These are phyloP conservation scores for Sabuloglossum arenarium DNA, from an alignment of 495 filamentous ascomycete genomes.

Conservation along the genomic window DNA sequence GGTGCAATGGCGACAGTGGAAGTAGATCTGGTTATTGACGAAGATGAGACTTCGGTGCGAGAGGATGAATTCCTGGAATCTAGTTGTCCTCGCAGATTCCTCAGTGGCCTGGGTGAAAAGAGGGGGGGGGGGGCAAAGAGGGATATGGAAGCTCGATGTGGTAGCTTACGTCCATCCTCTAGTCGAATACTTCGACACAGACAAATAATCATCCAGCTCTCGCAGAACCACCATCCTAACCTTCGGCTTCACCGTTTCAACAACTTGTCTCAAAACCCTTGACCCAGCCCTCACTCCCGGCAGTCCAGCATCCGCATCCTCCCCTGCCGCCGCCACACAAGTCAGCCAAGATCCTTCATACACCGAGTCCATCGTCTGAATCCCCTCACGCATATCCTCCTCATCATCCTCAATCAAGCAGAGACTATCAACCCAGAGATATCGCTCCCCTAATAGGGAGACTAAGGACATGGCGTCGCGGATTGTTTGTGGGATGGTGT, in stretches of 20 bases:
- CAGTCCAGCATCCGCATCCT: background rate
- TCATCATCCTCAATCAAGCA: slow-evolving; percentile 14
- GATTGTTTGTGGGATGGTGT: background rate
- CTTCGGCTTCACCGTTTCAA: background rate
- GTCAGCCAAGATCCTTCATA: slow-evolving; percentile 8
- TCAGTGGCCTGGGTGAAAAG: too few relatives aligned
- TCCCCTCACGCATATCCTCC: slow-evolving; percentile 8
- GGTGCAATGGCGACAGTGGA: background rate
- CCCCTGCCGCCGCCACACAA: slow-evolving; percentile 5
- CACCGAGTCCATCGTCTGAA: slow-evolving; percentile 10
- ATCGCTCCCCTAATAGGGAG: slow-evolving; percentile 8
- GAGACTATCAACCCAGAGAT: slow-evolving; percentile 16
- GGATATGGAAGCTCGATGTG: too few relatives aligned
- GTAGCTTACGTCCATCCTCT: background rate
- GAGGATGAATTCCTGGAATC: background rate
- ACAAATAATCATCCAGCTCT: background rate
- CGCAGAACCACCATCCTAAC: background rate
- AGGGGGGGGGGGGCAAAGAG: too few relatives aligned
- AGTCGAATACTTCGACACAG: background rate
- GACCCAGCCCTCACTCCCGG: background rate
- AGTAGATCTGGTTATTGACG: background rate
- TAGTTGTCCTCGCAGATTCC: too few relatives aligned
- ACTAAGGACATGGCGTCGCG: slow-evolving; percentile 5
- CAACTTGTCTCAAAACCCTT: background rate
- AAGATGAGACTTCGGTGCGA: background rate